Conservation (phyloP, 768 basidiomycete genomes). For the Candolleomyces eurysporus region DNA sequence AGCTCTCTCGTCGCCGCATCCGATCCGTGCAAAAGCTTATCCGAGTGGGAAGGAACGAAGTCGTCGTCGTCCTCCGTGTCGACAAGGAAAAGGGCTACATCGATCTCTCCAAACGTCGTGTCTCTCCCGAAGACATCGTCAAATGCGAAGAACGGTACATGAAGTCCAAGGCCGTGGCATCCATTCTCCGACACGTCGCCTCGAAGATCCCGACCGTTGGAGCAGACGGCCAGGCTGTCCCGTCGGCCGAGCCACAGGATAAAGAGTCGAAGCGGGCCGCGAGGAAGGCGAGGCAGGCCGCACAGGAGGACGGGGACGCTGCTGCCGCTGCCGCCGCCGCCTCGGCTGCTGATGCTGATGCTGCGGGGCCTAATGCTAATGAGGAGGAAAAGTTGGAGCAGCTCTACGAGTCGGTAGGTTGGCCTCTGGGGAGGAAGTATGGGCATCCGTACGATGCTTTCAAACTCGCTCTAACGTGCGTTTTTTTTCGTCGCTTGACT, state of each 20-base stretch:
- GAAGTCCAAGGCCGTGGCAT: constrained; percentile 95
- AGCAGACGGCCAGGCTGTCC: constrained; percentile 27
- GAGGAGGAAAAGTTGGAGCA: constrained; percentile 82
- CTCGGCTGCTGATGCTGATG: constrained; percentile 28
- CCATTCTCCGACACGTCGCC: constrained; percentile 88
- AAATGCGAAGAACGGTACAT: constrained; percentile 98
- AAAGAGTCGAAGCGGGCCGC: constrained; percentile 47
- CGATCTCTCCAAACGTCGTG: constrained; percentile 96
- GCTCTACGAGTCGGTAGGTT: constrained; percentile 87
- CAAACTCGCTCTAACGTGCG: constrained; percentile 92
- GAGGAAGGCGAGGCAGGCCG: constrained; percentile 44
- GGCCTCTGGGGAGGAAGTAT: constrained; percentile 90
- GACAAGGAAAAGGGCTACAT: constrained; percentile 99
- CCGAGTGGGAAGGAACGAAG: constrained; percentile 95
- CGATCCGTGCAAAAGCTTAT: constrained; percentile 98
- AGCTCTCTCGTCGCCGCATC: constrained; percentile 94
- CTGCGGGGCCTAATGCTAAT: constrained; percentile 52
- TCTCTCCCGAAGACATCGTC: constrained; percentile 97
- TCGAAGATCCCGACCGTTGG: constrained; percentile 66
- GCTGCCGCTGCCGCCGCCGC: constrained; percentile 33
- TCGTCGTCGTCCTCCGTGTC: constrained; percentile 95
- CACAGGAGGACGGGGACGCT: constrained; percentile 9
- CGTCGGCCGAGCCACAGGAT: constrained; percentile 34
- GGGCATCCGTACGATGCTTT: constrained; percentile 98
- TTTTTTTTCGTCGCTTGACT: constrained; percentile 8